Evolutionary conservation across 768 basidiomycete species (phyloP), one percentile per base, ranked within the genome.

Genomic region (Xerocomellus dryophilus): DNA sequence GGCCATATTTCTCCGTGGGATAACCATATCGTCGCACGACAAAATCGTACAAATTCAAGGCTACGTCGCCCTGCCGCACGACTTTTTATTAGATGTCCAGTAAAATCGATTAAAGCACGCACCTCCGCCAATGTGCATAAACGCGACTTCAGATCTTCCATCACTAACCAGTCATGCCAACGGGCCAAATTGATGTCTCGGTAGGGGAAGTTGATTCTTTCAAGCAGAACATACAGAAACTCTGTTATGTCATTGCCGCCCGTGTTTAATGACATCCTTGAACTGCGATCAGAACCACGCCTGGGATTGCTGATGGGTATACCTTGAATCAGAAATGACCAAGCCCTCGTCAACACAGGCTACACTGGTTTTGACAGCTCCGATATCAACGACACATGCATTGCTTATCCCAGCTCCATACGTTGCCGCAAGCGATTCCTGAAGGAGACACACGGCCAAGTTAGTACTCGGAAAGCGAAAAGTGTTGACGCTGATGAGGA

Each of bases 161-260:
- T 85, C 46, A 97, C 81, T 47, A 79, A 78, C 90, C 93, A 97
- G 64, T 98, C 95, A 64, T 93, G 90, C 41, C 82, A 80, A 32
- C 79, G 77, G 7, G 80, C 79, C 23, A 98, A 76, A 64, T 98
- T 79, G 57, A 92, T 76, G 25, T 94, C 88, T 50, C 83, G 75
- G 70, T 97, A 98, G 0, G 97, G 97, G 64, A 98, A 95, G 40
- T 81, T 78, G 46, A 93, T 91, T 43, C 86, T 82, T 43, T 83
- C 78, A 25, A 98, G 76, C 14, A 97, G 74, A 23, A 89, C 84
- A 61, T 85, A 83, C 41, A 96, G 76, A 63, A 96, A 92, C 57
- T 90, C 85, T 4, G 96, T 97, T 65, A 99, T 87, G 71, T 97
- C 97, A 68, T 98, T 90, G 14, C 96, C 94, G 18, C 93, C 97